Percentiles rank a stretch among this genome's conserved stretches.
Conservation (phyloP, 352 stramenopile genomes). For the Globisporangium irregulare region DNA sequence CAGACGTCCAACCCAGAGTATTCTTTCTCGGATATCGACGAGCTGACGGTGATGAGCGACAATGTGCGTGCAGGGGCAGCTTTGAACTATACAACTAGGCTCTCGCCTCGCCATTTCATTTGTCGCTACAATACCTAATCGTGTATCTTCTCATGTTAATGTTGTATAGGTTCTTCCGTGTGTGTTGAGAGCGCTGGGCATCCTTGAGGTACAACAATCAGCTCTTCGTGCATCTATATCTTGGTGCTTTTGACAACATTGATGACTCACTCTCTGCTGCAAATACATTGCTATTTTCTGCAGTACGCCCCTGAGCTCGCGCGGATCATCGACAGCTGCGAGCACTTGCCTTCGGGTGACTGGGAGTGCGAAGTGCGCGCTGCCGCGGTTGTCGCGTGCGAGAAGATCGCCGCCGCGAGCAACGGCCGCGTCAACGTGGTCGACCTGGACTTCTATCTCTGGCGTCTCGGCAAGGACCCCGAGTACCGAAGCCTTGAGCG, state of each 20-base stretch:
- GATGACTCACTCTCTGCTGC: neutral
- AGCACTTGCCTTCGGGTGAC: slow-evolving; percentile 41
- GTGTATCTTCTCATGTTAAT: neutral
- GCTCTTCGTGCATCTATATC: neutral
- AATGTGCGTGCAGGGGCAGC: slow-evolving; percentile 35
- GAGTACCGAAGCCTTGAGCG: slow-evolving; percentile 64
- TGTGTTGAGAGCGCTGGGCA: slow-evolving; percentile 63
- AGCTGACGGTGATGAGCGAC: slow-evolving; percentile 65
- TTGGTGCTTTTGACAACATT: neutral
- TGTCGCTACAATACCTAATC: neutral
- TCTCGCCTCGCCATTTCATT: neutral
- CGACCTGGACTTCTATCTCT: slow-evolving; percentile 69
- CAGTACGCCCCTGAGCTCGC: slow-evolving; percentile 62
- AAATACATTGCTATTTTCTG: neutral
- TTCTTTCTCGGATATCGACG: slow-evolving; percentile 54
- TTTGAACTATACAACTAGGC: neutral
- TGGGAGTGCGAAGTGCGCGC: slow-evolving; percentile 70
- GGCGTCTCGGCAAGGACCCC: slow-evolving; percentile 73
- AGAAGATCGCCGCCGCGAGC: slow-evolving; percentile 58
- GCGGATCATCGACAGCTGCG: slow-evolving; percentile 37
- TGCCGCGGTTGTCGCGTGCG: slow-evolving; percentile 57
- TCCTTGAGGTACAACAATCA: slow-evolving; percentile 49
- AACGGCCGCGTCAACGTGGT: slow-evolving; percentile 40
- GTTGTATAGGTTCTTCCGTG: slow-evolving; percentile 58
- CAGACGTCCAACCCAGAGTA: slow-evolving; percentile 50